Evolutionary conservation across 768 basidiomycete genomes (phyloP), one percentile per base, ranked within the genome.

Genomic region (Leccinum boreale): DNA sequence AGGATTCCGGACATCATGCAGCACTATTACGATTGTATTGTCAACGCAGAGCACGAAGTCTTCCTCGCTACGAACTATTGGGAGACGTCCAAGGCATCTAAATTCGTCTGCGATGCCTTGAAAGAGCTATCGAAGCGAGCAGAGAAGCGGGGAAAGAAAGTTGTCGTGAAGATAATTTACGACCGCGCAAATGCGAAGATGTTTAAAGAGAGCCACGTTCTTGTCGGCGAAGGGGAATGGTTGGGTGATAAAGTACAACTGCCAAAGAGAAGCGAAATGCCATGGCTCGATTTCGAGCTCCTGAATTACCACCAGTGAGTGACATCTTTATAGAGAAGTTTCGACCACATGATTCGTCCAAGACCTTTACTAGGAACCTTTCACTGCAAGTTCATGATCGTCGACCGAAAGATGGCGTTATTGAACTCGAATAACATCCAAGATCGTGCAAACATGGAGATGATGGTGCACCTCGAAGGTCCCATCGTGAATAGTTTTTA

Each of bases 1-100:
- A 83, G 79, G 45, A 85, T 88, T 47, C 85, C 88, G 0, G 88
- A 89, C 63, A 89, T 89, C 62, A 86, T 88, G 78, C 77, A 80
- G 53, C 87, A 89, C 64, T 85, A 87, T 71, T 76, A 79, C 19
- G 81, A 84, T 50, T 75, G 82, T 50, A 86, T 89, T 53, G 77
- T 84, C 23, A 73, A 77, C 29, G 86, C 87, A 9, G 73, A 86
- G 63, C 74, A 80, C 39, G 87, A 89, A 72, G 79, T 89, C 15
- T 76, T 89, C 61, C 73, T 89, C 14, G 85, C 85, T 2, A 89
- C 87, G 5, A 89, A 87, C 68, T 84, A 83, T 61, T 80, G 79
- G 77, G 75, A 85, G 66, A 70, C 78, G 48, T 79, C 82, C 7
- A 77, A 80, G 59, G 79, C 80, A 2, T 81, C 83, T 12, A 77